Conservation (phyloP, 768 basidiomycete genomes). For the Tephrocybe sp. region DNA sequence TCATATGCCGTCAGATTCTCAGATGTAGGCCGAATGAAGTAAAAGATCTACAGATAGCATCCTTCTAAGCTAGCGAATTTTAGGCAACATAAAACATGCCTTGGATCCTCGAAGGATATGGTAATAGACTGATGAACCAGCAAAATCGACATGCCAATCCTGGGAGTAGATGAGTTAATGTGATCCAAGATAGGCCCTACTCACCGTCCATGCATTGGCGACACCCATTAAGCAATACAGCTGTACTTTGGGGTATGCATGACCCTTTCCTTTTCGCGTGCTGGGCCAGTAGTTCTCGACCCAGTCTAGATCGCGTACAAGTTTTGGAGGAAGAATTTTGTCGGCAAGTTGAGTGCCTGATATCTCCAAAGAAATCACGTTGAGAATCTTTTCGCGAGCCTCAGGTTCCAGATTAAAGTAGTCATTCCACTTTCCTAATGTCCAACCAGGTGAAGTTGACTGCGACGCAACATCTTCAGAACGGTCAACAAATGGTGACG, state of each 20-base stretch:
- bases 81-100: constrained; percentile 36
- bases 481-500: constrained; percentile 1
- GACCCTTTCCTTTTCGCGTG: constrained; percentile 67
- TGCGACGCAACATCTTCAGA: constrained; percentile 82
- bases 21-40: constrained; percentile 88
- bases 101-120: constrained; percentile 86
- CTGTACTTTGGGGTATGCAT: constrained; percentile 89
- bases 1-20: constrained; percentile 89
- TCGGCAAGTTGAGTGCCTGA: constrained; percentile 81
- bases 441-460: constrained; percentile 84
- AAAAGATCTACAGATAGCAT: constrained; percentile 71
- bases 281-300: constrained; percentile 94
- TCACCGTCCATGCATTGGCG: constrained; percentile 88
- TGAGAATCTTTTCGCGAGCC: constrained; percentile 81
- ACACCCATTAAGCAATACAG: constrained; percentile 98
- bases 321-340: constrained; percentile 74
- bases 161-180: constrained; percentile 26
- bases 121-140: constrained; percentile 97
- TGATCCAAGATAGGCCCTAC: constrained; percentile 22
- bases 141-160: constrained; percentile 99
- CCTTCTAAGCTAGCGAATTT: background rate
- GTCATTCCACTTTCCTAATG: constrained; percentile 84
- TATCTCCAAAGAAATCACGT: constrained; percentile 95
- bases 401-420: constrained; percentile 72
- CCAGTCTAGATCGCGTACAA: constrained; percentile 93